Conservation (phyloP, 768 basidiomycete genomes). For the Peribolospora baueri region DNA sequence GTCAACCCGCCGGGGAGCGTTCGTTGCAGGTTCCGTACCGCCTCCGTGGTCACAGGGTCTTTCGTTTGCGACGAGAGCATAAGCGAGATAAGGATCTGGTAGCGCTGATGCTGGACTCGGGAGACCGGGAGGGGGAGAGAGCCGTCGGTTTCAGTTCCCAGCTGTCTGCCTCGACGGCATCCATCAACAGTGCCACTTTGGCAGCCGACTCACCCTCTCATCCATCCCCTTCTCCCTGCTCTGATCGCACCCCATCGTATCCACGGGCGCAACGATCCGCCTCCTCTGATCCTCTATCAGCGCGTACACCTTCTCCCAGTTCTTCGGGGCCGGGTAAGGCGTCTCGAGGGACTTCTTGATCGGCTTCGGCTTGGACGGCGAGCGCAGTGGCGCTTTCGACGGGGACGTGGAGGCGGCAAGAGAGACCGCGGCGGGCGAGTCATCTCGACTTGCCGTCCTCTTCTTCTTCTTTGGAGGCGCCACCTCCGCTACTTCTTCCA, state of each 20-base stretch:
- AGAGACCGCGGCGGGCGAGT: too few species aligned
- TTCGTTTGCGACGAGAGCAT: conserved; percentile 95
- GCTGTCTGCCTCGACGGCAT: conserved; percentile 11
- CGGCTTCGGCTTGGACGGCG: conserved; percentile 32
- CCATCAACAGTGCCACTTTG: conserved; percentile 4
- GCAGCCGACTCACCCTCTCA: conserved; percentile 31
- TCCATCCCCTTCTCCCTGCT: conserved; percentile 39
- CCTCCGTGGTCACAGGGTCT: conserved; percentile 28
- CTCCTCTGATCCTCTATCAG: conserved; percentile 18
- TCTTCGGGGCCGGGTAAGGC: conserved; percentile 41
- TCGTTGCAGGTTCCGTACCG: conserved; percentile 43
- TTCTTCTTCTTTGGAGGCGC: background rate
- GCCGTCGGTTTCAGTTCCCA: conserved; percentile 16
- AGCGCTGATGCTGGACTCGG: conserved; percentile 42
- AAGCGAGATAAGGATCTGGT: conserved; percentile 64
- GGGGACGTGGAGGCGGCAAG: too few species aligned
- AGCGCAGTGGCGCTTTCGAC: conserved; percentile 2
- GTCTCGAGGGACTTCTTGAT: conserved; percentile 30
- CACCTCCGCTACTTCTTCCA: background rate
- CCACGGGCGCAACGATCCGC: conserved; percentile 55
- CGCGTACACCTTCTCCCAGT: conserved; percentile 46
- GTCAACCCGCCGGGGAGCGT: conserved; percentile 59
- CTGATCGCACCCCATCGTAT: conserved; percentile 68
- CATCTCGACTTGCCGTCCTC: background rate
- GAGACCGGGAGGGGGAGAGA: background rate